phyloP scores from a whole-genome alignment of 257 asterid species.

The Primulina huaijiensis region DNA sequence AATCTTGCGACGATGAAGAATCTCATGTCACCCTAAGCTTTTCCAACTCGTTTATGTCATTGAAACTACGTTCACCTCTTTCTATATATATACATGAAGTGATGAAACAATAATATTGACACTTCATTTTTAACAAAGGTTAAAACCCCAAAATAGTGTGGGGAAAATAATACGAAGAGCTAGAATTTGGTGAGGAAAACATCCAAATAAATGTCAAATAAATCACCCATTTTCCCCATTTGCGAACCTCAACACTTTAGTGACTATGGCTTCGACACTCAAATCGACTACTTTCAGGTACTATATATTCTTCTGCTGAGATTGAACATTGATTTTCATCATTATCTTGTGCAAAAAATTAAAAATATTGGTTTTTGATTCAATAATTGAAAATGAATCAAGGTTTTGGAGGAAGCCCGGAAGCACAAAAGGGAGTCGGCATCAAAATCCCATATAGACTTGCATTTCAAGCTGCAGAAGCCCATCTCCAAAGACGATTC shows the following conservation, averaged over 20 bases:
- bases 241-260: conserved; percentile 60
- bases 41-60: too few species aligned
- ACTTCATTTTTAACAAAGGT: neutral
- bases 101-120: too few species aligned
- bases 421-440: conserved; percentile 39
- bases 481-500: conserved; percentile 46
- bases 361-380: too few species aligned
- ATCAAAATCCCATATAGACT: conserved; percentile 38
- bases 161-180: too few species aligned
- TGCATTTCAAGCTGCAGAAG: conserved; percentile 49
- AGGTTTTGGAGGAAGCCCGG: conserved; percentile 78
- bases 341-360: too few species aligned
- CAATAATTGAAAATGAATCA: neutral
- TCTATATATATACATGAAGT: neutral
- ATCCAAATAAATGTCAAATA: conserved; percentile 36
- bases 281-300: conserved; percentile 78
- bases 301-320: too few species aligned
- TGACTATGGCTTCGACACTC: conserved; percentile 80
- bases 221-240: conserved; percentile 53
- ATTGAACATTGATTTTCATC: too few species aligned
- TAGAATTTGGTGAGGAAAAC: neutral
- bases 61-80: too few species aligned
- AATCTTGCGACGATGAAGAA: too few species aligned
- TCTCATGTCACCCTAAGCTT: too few species aligned
- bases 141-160: neutral